Evolutionary conservation across 768 basidiomycete genomes (phyloP).

Genomic region (Hypsizygus marmoreus): DNA sequence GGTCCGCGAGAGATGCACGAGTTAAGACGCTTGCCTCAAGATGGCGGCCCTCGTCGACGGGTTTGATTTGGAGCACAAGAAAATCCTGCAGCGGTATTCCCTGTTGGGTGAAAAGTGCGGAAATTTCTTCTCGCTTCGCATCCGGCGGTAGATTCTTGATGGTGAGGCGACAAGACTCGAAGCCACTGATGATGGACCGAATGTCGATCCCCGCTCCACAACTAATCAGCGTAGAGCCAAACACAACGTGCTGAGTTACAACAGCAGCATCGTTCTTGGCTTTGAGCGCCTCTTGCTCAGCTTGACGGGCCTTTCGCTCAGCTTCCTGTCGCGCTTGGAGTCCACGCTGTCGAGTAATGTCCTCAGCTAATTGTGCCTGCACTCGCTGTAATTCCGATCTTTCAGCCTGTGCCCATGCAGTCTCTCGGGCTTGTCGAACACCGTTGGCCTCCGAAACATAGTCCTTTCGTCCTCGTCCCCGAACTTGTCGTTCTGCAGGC

Average conservation of each 20-base stretch:
- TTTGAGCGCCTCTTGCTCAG: slow-evolving; percentile 1
- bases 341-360: neutral
- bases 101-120: slow-evolving; percentile 42
- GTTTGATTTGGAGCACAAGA: slow-evolving; percentile 33
- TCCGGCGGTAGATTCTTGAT: slow-evolving; percentile 32
- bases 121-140: slow-evolving; percentile 28
- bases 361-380: neutral
- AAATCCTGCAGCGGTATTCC: slow-evolving; percentile 39
- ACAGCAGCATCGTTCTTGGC: slow-evolving; percentile 41
- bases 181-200: slow-evolving; percentile 41
- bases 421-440: too few relatives aligned
- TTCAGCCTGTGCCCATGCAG: too few relatives aligned
- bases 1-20: slow-evolving; percentile 39
- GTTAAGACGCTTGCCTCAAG: slow-evolving; percentile 46
- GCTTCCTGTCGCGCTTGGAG: slow-evolving; percentile 8
- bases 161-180: slow-evolving; percentile 29
- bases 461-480: too few relatives aligned
- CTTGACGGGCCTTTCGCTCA: slow-evolving; percentile 1
- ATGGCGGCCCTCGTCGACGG: slow-evolving; percentile 20
- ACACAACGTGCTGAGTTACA: slow-evolving; percentile 44
- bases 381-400: neutral
- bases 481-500: too few relatives aligned
- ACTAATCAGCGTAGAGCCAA: slow-evolving; percentile 49
- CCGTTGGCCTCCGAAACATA: too few relatives aligned
- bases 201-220: slow-evolving; percentile 53